These are phyloP conservation scores for Leishmania gerbilli DNA, from an alignment of 208 protist genomes.

Conservation along the genomic window DNA sequence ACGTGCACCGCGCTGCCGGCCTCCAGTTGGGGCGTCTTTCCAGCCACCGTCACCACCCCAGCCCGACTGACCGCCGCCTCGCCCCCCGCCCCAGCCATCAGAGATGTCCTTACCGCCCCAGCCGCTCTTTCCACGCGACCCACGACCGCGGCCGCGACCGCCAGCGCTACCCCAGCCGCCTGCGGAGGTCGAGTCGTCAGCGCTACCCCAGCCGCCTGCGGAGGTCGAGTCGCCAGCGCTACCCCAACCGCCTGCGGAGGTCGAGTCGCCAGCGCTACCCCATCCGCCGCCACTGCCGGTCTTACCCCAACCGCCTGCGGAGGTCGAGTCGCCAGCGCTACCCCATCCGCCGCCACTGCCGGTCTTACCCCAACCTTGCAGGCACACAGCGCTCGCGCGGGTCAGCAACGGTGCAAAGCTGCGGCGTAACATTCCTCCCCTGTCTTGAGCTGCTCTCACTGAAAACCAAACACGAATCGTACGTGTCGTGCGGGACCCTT, in stretches of 20 bases:
- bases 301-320: conserved; percentile 53
- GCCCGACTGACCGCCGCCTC: conserved; percentile 11
- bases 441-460: not conserved
- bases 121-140: conserved; percentile 4
- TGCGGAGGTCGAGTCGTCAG: conserved; percentile 13
- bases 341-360: conserved; percentile 55
- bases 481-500: not conserved
- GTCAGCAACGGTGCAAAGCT: conserved; percentile 35
- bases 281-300: not conserved
- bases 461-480: not conserved
- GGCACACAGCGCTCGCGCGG: conserved; percentile 30
- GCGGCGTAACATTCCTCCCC: conserved; percentile 39
- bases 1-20: conserved; percentile 24
- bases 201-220: conserved; percentile 20
- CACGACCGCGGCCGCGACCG: not conserved
- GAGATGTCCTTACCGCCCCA: conserved; percentile 13
- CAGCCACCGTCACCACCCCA: conserved; percentile 29
- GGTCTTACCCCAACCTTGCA: conserved; percentile 68
- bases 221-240: conserved; percentile 4
- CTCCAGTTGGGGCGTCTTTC: conserved; percentile 24
- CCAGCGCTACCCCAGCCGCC: conserved; percentile 5
- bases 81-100: conserved; percentile 9
- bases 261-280: conserved; percentile 14
- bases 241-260: conserved; percentile 21
- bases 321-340: conserved; percentile 6